phyloP scores from a whole-genome alignment of 2,329 filamentous ascomycete species.

The Lanzia echinophila region DNA sequence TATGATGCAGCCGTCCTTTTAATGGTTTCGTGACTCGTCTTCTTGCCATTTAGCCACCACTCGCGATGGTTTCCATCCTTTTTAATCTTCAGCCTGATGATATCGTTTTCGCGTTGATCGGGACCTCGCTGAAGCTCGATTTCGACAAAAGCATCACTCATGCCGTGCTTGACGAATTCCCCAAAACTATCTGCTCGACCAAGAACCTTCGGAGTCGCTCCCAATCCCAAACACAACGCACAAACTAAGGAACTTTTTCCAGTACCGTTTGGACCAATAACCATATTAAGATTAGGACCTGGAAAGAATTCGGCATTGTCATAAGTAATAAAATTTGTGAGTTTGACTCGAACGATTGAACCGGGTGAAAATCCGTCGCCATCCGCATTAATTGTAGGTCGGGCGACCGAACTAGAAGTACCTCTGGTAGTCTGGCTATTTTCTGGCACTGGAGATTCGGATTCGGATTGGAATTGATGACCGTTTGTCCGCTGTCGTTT shows the following conservation, averaged over 20 bases:
- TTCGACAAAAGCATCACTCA: conserved; percentile 71
- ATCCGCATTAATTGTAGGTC: background rate
- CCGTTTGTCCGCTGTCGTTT: conserved; percentile 25
- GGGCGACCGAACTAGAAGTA: background rate
- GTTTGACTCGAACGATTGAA: conserved; percentile 78
- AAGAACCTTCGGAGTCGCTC: conserved; percentile 73
- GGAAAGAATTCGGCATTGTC: conserved; percentile 84
- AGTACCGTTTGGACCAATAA: conserved; percentile 97
- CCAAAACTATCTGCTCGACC: conserved; percentile 78
- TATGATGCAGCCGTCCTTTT: conserved; percentile 61
- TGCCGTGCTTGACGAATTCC: conserved; percentile 91
- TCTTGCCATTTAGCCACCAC: conserved; percentile 70
- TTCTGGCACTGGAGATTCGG: conserved; percentile 10
- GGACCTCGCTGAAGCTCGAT: conserved; percentile 73
- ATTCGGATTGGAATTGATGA: conserved; percentile 11
- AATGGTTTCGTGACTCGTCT: conserved; percentile 56
- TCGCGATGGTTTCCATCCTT: conserved; percentile 73
- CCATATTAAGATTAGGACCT: conserved; percentile 93
- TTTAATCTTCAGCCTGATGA: conserved; percentile 71
- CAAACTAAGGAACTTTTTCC: conserved; percentile 97
- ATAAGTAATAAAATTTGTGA: conserved; percentile 93
- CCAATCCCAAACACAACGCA: conserved; percentile 88
- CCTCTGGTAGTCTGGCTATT: background rate
- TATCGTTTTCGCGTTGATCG: conserved; percentile 55
- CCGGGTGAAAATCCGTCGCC: conserved; percentile 47